phyloP scores from a whole-genome alignment of 768 basidiomycete genomes.

The Chalciporus piperatus region DNA sequence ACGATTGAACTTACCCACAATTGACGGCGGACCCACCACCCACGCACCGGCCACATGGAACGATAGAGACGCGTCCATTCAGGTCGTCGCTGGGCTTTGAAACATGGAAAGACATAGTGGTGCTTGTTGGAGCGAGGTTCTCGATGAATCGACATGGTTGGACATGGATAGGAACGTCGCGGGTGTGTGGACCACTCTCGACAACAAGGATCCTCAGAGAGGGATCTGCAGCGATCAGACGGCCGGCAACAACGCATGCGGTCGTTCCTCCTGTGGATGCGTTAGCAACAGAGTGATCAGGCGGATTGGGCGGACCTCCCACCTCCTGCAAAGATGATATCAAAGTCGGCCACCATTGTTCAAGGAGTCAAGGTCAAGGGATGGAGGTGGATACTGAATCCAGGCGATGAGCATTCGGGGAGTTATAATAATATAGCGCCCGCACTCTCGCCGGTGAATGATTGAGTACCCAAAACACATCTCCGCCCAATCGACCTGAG shows the following conservation, averaged over 20 bases:
- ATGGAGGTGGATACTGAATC: no score
- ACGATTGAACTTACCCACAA: conserved; percentile 34
- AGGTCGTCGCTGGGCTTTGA: conserved; percentile 40
- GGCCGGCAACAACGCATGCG: conserved; percentile 52
- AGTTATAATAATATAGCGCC: no score
- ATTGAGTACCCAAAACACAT: no score
- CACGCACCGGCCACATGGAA: conserved; percentile 48
- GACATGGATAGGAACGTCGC: conserved; percentile 43
- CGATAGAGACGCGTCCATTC: conserved; percentile 42
- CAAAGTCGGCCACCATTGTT: no score
- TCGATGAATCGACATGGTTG: conserved; percentile 53
- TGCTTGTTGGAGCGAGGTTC: conserved; percentile 39
- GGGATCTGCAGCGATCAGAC: conserved; percentile 53
- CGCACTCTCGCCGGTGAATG: no score
- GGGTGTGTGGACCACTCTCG: conserved; percentile 55
- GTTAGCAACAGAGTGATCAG: no score
- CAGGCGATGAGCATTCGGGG: no score
- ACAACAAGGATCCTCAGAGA: conserved; percentile 56
- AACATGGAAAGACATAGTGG: conserved; percentile 43
- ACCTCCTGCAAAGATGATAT: no score
- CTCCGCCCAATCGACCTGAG: no score
- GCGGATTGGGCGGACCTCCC: no score
- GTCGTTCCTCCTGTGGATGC: conserved; percentile 24
- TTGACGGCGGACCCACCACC: conserved; percentile 67
- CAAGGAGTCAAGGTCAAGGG: no score